Evolutionary conservation across 2,329 filamentous ascomycete species (phyloP).

Genomic region (Aspergillus felis): DNA sequence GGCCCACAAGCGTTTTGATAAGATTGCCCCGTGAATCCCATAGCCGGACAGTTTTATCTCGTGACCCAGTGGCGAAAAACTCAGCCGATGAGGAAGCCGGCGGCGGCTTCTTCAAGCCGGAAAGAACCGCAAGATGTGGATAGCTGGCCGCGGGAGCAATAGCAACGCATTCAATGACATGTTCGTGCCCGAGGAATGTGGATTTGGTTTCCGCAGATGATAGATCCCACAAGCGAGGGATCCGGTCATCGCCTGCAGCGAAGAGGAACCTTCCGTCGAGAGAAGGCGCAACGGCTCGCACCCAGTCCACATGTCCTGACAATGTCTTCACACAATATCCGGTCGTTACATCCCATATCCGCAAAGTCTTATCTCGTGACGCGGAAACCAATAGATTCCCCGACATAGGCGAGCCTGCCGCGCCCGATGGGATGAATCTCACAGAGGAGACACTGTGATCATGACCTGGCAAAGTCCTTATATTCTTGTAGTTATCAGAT

Average conservation of each 20-base stretch:
- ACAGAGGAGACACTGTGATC: constrained; percentile 89
- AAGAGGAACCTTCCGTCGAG: constrained; percentile 78
- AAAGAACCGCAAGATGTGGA: constrained; percentile 65
- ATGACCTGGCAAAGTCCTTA: constrained; percentile 82
- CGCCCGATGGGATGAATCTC: constrained; percentile 80
- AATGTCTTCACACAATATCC: constrained; percentile 92
- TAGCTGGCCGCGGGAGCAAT: constrained; percentile 77
- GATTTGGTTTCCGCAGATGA: constrained; percentile 69
- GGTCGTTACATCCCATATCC: constrained; percentile 90
- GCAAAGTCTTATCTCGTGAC: constrained; percentile 76
- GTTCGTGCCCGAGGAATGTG: constrained; percentile 77
- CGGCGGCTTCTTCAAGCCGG: constrained; percentile 77
- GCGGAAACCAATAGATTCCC: constrained; percentile 84
- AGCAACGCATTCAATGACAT: constrained; percentile 77
- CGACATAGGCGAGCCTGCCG: constrained; percentile 70
- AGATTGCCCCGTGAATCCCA: constrained; percentile 81
- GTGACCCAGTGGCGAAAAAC: constrained; percentile 79
- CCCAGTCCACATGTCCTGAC: constrained; percentile 80
- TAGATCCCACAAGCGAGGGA: constrained; percentile 80
- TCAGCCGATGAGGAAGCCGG: constrained; percentile 68
- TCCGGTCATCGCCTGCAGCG: constrained; percentile 78
- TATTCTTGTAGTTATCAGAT: constrained; percentile 89
- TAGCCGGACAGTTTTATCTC: constrained; percentile 84
- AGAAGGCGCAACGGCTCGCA: constrained; percentile 81
- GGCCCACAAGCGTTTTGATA: constrained; percentile 76